Percentiles rank a stretch among this genome's conserved stretches.
phyloP scores from a whole-genome alignment of 2,329 filamentous ascomycete species.

The Epichloe brachyelytri region DNA sequence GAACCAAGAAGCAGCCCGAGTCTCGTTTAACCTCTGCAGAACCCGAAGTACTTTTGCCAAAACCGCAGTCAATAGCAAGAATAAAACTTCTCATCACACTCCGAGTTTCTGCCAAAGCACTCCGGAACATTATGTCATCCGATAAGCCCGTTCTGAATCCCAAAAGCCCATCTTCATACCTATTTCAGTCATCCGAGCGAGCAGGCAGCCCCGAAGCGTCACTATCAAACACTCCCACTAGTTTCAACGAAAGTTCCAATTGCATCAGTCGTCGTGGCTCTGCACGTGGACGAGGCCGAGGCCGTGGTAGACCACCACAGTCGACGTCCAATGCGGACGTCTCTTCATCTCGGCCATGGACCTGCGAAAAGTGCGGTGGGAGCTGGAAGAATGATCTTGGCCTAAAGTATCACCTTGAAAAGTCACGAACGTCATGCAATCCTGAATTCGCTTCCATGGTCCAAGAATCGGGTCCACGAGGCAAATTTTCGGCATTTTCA shows the following conservation, averaged over 20 bases:
- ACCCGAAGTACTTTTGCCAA: neutral
- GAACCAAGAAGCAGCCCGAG: neutral
- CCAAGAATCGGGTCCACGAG: slow-evolving; percentile 8
- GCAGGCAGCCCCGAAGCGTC: neutral
- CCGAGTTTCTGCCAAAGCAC: slow-evolving; percentile 1
- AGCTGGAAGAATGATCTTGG: slow-evolving; percentile 46
- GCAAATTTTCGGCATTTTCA: slow-evolving; percentile 5
- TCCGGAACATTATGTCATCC: neutral
- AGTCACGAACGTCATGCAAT: slow-evolving; percentile 42
- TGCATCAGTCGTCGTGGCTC: neutral
- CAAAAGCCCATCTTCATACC: neutral
- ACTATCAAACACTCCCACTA: neutral
- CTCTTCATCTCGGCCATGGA: slow-evolving; percentile 21
- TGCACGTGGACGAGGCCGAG: slow-evolving; percentile 3
- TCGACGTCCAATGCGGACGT: slow-evolving; percentile 6
- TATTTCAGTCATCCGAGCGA: neutral
- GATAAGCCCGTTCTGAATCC: neutral
- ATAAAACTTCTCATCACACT: slow-evolving; percentile 1
- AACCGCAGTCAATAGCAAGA: neutral
- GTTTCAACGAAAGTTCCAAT: neutral
- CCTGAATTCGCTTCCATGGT: slow-evolving; percentile 19
- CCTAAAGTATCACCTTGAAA: slow-evolving; percentile 44
- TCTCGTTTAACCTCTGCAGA: neutral
- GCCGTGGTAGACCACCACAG: slow-evolving; percentile 4
- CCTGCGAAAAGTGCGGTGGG: slow-evolving; percentile 39